Base-by-base conservation (phyloP, 75 land plant genomes). In the Selaginella moellendorffii region DNA sequence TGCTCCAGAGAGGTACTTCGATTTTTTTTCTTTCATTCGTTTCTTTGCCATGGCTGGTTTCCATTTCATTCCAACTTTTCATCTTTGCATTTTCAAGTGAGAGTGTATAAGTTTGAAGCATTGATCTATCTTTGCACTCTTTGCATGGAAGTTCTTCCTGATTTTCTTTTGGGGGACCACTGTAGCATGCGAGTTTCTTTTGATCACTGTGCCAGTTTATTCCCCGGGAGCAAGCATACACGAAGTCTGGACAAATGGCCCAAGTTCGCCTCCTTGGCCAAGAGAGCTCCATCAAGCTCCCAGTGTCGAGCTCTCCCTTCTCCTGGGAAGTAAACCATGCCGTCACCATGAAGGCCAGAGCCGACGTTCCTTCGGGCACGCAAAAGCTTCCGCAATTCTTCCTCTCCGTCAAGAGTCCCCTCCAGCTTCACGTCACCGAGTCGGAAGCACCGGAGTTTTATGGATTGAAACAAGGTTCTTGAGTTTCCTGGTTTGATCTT, bases 281-380 rank as follows among this genome's bases (percentile, higher is more conserved):
- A 21, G 53, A 59, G 17, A 42, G 27, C 1, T 36, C n/a, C n/a
- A 26, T 36, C 1, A 68, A 29, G 42, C 68, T 62, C 8, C 67
- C 67, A 0, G 68, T 61, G 1, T 69, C 69, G 20, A 75, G 78
- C 26, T 64, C 77, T 61, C 77, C 79, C 18, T 77, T 77, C 31
- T 63, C 78, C 12, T 26, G 2, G 62, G 70, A 64, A 14, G 59
- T 64, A 17, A 77, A 77, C 53, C 51, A 19, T 8, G 46, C 72
- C 0, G 79, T 77, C 52, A 17, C 65, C 31, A 68, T 68, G 26
- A 77, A 77, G 72, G 31, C 63, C 9, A 59, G 79, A 31, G 79
- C 77, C 0, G 79, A 77, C 23, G 72, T 69, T 30, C 78, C 79
- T 28, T 54, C 79, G 2, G 79, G 79, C 23, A 64, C 54, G 5